Percentiles rank a stretch among this genome's conserved stretches.
Conservation (phyloP, 2,329 filamentous ascomycete genomes). For the Colletotrichum echinochloae region DNA sequence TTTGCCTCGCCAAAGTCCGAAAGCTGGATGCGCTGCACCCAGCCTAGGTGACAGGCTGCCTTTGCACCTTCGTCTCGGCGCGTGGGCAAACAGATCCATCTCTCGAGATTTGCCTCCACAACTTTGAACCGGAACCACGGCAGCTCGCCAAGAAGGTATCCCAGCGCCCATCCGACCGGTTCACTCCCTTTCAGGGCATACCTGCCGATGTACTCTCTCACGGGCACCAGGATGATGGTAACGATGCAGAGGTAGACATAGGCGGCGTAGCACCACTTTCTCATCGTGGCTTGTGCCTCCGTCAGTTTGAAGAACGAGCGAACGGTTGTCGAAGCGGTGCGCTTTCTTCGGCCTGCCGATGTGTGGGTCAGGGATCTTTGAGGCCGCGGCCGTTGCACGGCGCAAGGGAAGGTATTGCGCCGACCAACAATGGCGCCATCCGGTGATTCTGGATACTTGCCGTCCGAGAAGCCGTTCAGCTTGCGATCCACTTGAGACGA, state of each 20-base stretch:
- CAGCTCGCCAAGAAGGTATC: constrained; percentile 88
- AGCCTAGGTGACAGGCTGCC: constrained; percentile 63
- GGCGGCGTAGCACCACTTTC: constrained; percentile 86
- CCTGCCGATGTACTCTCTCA: constrained; percentile 76
- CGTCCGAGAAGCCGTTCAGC: constrained; percentile 5
- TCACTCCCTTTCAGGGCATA: constrained; percentile 79
- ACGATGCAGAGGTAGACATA: constrained; percentile 80
- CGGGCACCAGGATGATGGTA: constrained; percentile 74
- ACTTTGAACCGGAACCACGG: constrained; percentile 78
- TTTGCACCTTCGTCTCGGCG: constrained; percentile 47
- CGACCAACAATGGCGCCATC: constrained; percentile 46
- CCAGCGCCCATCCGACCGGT: constrained; percentile 91
- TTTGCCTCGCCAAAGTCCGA: constrained; percentile 79
- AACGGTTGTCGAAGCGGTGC: constrained; percentile 72
- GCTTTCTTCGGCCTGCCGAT: constrained; percentile 73
- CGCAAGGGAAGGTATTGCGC: constrained; percentile 66
- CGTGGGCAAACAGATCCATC: constrained; percentile 80
- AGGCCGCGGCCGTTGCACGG: constrained; percentile 46
- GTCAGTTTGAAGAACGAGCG: constrained; percentile 86
- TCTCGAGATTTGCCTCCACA: constrained; percentile 74
- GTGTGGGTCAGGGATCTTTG: constrained; percentile 63
- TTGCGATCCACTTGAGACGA: constrained; percentile 19
- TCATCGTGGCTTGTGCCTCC: constrained; percentile 76
- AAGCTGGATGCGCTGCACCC: constrained; percentile 74
- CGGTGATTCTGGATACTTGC: constrained; percentile 42